Percentiles rank a stretch among this genome's conserved stretches.
These are phyloP conservation scores for Crithidia sp. DNA, from an alignment of 208 protist species.

Conservation along the genomic window DNA sequence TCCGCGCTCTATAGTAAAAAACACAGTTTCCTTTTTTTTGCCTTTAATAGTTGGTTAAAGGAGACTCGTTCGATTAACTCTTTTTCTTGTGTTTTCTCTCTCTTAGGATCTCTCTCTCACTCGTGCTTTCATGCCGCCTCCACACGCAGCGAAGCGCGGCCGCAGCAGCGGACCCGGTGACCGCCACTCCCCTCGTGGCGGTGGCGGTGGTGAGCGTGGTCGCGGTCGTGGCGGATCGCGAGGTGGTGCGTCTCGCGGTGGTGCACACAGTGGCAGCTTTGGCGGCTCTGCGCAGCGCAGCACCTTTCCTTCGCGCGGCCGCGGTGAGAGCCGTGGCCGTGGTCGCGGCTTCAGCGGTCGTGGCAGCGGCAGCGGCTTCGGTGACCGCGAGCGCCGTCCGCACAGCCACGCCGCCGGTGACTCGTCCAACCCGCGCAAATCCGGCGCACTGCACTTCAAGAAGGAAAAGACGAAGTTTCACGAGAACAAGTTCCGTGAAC, in stretches of 20 bases:
- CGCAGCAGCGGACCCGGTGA: slow-evolving; percentile 18
- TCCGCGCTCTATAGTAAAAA: background rate
- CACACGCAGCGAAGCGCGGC: slow-evolving; percentile 30
- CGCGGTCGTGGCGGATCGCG: too few species aligned
- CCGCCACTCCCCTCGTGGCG: background rate
- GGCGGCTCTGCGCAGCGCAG: background rate
- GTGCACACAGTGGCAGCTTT: background rate
- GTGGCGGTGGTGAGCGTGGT: background rate
- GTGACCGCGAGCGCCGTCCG: background rate
- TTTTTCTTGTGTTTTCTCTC: slow-evolving; percentile 16
- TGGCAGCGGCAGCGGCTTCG: background rate
- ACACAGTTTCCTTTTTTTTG: background rate
- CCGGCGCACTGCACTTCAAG: slow-evolving; percentile 42
- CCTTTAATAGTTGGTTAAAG: background rate
- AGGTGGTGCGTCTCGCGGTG: too few species aligned
- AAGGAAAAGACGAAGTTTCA: slow-evolving; percentile 66
- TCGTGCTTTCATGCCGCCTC: slow-evolving; percentile 22
- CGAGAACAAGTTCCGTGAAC: slow-evolving; percentile 54
- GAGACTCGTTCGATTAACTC: background rate
- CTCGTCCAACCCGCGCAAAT: slow-evolving; percentile 9
- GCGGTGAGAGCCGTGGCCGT: slow-evolving; percentile 3
- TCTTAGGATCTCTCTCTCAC: background rate
- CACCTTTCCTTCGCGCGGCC: background rate
- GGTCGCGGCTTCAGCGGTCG: background rate
- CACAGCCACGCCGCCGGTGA: too few species aligned